Conservation (phyloP, 805 yeast genomes). For the Candida golubevii region DNA sequence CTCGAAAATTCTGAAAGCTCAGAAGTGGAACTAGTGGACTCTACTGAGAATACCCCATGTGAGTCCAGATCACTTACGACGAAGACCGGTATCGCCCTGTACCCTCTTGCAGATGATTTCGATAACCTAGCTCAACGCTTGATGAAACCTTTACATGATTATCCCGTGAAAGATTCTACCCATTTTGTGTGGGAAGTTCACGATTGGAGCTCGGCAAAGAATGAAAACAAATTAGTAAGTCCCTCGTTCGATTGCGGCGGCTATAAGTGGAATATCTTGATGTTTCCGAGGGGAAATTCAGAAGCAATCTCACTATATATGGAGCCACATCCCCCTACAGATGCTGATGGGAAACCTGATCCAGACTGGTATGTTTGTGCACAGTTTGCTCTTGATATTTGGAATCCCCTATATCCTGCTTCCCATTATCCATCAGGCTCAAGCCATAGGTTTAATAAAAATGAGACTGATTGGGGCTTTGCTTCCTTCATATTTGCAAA, state of each 20-base stretch:
- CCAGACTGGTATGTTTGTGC: conserved; percentile 84
- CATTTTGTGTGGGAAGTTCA: conserved; percentile 48
- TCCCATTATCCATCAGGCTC: conserved; percentile 61
- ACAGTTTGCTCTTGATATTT: conserved; percentile 78
- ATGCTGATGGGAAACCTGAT: conserved; percentile 19
- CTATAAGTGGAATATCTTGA: conserved; percentile 61
- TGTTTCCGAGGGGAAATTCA: conserved; percentile 75
- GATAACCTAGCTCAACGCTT: conserved; percentile 23
- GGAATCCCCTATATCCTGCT: conserved; percentile 72
- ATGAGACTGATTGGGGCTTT: conserved; percentile 96
- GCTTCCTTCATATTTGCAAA: conserved; percentile 49
- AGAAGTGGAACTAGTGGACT: conserved; percentile 14
- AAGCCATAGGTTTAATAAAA: conserved; percentile 69
- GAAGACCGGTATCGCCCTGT: background rate
- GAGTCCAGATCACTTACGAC: background rate
- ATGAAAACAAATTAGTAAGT: conserved; percentile 43
- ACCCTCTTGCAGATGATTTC: conserved; percentile 31
- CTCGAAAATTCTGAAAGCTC: conserved; percentile 17
- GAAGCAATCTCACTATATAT: conserved; percentile 65
- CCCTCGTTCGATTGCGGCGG: conserved; percentile 54
- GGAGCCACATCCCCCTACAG: conserved; percentile 59
- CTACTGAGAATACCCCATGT: conserved; percentile 6
- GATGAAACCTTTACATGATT: conserved; percentile 38
- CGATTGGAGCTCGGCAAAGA: conserved; percentile 40
- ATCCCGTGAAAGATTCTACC: conserved; percentile 32